Conservation (phyloP, 2,329 filamentous ascomycete genomes). For the Talaromyces sp. region DNA sequence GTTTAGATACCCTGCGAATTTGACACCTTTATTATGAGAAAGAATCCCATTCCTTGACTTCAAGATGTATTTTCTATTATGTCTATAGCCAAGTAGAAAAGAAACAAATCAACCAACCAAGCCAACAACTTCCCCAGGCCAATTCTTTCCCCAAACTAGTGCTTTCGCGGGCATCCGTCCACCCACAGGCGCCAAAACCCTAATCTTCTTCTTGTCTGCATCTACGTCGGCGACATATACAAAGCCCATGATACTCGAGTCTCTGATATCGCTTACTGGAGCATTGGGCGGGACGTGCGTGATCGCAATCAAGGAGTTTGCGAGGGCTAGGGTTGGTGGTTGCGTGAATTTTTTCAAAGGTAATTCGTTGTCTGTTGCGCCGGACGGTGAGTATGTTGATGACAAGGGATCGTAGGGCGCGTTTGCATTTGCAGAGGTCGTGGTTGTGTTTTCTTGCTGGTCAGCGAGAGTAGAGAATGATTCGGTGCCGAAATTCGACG, state of each 20-base stretch:
- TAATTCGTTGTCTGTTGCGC: slow-evolving; percentile 37
- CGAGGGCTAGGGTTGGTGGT: slow-evolving; percentile 57
- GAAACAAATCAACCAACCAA: slow-evolving; percentile 55
- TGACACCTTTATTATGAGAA: not conserved
- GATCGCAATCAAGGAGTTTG: slow-evolving; percentile 80
- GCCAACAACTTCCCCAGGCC: slow-evolving; percentile 81
- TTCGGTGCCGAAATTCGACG: slow-evolving; percentile 30
- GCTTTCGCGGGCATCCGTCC: slow-evolving; percentile 76
- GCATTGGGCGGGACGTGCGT: slow-evolving; percentile 73
- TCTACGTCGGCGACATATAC: slow-evolving; percentile 91
- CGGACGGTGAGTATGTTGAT: slow-evolving; percentile 21
- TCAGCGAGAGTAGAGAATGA: slow-evolving; percentile 19
- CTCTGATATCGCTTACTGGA: slow-evolving; percentile 67
- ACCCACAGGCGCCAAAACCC: slow-evolving; percentile 78
- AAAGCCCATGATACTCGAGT: slow-evolving; percentile 85
- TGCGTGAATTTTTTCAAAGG: slow-evolving; percentile 58
- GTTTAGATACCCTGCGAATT: not conserved
- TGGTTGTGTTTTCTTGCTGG: slow-evolving; percentile 10
- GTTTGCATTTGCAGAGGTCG: not conserved
- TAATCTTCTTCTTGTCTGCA: slow-evolving; percentile 73
- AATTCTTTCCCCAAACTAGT: slow-evolving; percentile 72
- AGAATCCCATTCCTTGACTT: not conserved
- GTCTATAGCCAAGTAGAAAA: not conserved
- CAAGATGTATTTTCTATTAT: not conserved
- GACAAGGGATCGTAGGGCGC: slow-evolving; percentile 19